Base-by-base conservation (phyloP, 176 grass and related monocot genomes). In the Lolium multiflorum region DNA sequence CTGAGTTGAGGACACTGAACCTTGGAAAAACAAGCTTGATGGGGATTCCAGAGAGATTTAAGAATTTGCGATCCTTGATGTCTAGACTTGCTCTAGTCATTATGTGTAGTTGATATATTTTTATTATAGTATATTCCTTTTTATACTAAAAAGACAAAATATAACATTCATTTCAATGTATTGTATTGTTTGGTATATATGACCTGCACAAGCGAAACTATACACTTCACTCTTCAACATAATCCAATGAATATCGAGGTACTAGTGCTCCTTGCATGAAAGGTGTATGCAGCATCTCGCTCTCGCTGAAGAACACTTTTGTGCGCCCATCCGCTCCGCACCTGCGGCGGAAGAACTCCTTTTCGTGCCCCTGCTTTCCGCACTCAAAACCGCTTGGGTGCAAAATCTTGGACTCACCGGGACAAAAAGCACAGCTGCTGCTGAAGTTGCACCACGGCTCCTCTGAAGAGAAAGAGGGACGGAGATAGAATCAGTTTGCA, bases 11-110 rank as follows among this genome's bases (percentile, higher is more conserved):
- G 7, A 48, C 9, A 25, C 67, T 50, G 89, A 48, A 11, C 46
- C 46, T 48, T 48, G 46, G 9, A 48, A 48, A 10, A 48, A 48
- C 46, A 48, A 48, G 7, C 0, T 48, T 48, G 9, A 48, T 48
- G 46, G 46, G 46, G 7, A 10, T 48, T 10, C 9, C 7, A 10
- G 46, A 48, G 46, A 48, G 46, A 1, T 48, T 48, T 48, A 48
- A 48, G 46, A 17, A 14, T 14, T 54, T 54, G 87, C 8, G 62
- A 87, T 67, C 81, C n/a, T 55, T 94, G 10, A 87, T 87, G 3
- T 92, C 6, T 41, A 41, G 39, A n/a, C n/a, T n/a, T n/a, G n/a
- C 28, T 28, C 28, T 41, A 41, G 41, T 43, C 41, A 43, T 43
- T 43, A 7, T 43, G 41, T 43, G 7, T 43, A 43, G 7, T 43